Base-by-base conservation (phyloP, 208 protist species). In the Herpetomonas tarakana region DNA sequence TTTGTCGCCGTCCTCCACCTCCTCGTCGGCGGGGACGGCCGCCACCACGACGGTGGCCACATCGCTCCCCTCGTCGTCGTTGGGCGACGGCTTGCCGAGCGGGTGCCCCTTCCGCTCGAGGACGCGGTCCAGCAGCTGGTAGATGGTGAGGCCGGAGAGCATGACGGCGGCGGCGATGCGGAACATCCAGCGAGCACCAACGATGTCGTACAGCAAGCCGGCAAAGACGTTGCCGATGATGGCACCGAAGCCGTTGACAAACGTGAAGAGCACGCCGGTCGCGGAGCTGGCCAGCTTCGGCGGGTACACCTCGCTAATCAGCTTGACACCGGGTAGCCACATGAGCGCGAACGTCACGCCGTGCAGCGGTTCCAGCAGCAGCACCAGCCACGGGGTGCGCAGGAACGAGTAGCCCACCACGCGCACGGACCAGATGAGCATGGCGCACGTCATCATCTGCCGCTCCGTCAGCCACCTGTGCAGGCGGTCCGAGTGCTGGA, bases 351-450 rank as follows among this genome's bases (percentile, higher is more conserved):
- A 94, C 27, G 81, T 80, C 46, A 91, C 41, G 52, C 84, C 87
- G 58, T 90, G 87, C 38, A 91, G 63, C 14, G 83, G 81, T 49
- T 91, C 83, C 21, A 91, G 63, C 6, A 87, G 62, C 31, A 93
- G 61, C 19, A 87, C 81, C 39, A 68, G 38, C 77, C 81, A 90
- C 39, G 86, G 81, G 18, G 74, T 80, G 1, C 30, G n/a, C 12
- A 90, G 62, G 14, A 88, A 45, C 1, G 82, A 64, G 65, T 91
- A 94, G 46, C 71, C 71, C 22, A 76, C 44, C 4, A 83, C 81
- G 16, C 87, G 74, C 41, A 88, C 29, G 0, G 69, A 27, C 78
- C 77, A 89, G 1, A 69, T 52, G 22, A 68, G 26, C 75, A 86
- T 75, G 2, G 74, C 57, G n/a, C 80, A 56, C 19, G 79, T 62